Base-by-base conservation (phyloP, 2,329 filamentous ascomycete species). In the Aspergillus eucalypticola region DNA sequence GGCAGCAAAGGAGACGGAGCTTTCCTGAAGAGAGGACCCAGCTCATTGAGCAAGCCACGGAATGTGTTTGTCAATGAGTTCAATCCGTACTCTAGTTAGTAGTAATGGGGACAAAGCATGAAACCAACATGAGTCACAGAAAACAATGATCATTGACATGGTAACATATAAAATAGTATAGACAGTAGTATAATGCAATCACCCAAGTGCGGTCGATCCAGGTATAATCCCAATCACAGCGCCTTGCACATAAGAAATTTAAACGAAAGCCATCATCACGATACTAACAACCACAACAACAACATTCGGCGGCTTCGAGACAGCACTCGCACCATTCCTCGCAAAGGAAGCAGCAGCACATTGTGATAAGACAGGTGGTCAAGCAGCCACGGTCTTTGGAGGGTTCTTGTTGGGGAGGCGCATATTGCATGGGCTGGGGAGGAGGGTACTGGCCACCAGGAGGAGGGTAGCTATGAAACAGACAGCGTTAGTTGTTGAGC, bases 11-110 rank as follows among this genome's bases (percentile, higher is more conserved):
- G 65, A 1, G 70, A 70, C 65, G 75, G 76, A 8, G 54, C 64
- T 56, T 79, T 71, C 57, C 60, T 78, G 63, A 78, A 75, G 63
- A 71, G 76, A 32, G 70, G 70, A 1, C 70, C 69, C 61, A 73
- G 75, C 44, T 67, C 17, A 69, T 67, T 53, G 48, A 60, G 60
- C 53, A 50, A 42, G 49, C 60, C 56, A 11, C 41, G 62, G 35
- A 60, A 52, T 38, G 60, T 60, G 42, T 62, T 64, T 57, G 62
- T 64, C 19, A 64, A 64, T 46, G 62, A 64, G 35, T 64, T 60
- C 27, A 42, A 62, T 54, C 62, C 60, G 19, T 60, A 64, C 29
- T 46, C 38, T 58, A 57, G 53, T 21, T 10, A n/a, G 49, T 23
- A 29, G 10, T 15, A 13, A 35, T 6, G 11, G 32, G 11, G 11